phyloP scores from a whole-genome alignment of 2,329 filamentous ascomycete species.

The Botrytis pseudocinerea region DNA sequence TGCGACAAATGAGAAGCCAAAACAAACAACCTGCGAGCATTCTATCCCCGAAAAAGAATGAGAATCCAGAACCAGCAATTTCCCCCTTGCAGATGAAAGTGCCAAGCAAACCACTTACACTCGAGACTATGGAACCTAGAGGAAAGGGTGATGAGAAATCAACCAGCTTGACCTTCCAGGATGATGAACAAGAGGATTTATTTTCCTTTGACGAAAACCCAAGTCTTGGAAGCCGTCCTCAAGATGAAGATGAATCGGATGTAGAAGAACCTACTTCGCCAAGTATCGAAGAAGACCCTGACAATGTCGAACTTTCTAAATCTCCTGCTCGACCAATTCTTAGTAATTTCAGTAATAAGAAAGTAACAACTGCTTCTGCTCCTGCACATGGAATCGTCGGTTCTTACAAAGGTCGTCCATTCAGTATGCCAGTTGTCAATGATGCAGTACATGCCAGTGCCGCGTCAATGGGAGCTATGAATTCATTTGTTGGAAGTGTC shows the following conservation, averaged over 20 bases:
- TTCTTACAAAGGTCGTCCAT: constrained; percentile 55
- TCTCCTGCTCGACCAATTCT: constrained; percentile 22
- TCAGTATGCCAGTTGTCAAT: constrained; percentile 54
- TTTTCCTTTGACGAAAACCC: constrained; percentile 37
- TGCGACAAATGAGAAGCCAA: constrained; percentile 27
- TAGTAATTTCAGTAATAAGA: constrained; percentile 1
- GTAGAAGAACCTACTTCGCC: constrained; percentile 15
- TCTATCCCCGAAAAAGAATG: constrained; percentile 6
- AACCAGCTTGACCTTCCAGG: constrained; percentile 23
- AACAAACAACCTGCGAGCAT: constrained; percentile 25
- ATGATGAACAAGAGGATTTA: constrained; percentile 35
- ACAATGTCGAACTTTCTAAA: constrained; percentile 21
- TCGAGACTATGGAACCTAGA: constrained; percentile 15
- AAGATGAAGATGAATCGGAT: constrained; percentile 22
- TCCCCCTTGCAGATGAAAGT: neutral
- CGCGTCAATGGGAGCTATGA: constrained; percentile 50
- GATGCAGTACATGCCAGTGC: constrained; percentile 52
- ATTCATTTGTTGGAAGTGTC: constrained; percentile 54
- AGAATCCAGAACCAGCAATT: constrained; percentile 11
- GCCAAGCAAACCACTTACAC: constrained; percentile 23
- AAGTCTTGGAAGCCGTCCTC: constrained; percentile 22
- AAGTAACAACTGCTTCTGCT: constrained; percentile 1
- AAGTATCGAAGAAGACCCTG: constrained; percentile 12
- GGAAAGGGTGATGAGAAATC: constrained; percentile 23
- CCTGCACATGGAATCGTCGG: constrained; percentile 42